These are phyloP conservation scores for Tuctoria greenei DNA, from an alignment of 176 grass and related monocot genomes.

Conservation along the genomic window DNA sequence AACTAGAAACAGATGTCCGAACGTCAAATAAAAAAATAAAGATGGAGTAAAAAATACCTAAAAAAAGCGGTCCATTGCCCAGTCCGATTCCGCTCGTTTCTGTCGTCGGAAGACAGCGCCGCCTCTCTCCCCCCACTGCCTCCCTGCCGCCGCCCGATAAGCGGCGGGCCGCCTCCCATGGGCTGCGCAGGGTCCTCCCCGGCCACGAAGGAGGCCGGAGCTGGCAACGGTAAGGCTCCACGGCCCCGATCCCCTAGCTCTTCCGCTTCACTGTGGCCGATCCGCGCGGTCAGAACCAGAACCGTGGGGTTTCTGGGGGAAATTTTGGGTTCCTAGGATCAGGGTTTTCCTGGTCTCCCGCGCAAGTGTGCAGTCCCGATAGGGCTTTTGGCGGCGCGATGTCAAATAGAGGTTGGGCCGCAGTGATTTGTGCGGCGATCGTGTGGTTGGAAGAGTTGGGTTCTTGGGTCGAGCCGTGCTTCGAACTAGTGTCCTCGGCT, in stretches of 20 bases:
- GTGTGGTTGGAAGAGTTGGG: not conserved
- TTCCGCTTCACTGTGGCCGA: not conserved
- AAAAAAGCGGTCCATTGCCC: not conserved
- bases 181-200: slow-evolving; percentile 54
- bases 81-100: slow-evolving; percentile 15
- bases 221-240: slow-evolving; percentile 25
- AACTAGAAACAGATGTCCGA: no score
- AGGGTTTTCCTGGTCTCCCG: not conserved
- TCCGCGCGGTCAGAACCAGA: slow-evolving; percentile 15
- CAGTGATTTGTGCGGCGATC: not conserved
- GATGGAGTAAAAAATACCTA: no score
- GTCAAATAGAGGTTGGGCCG: not conserved
- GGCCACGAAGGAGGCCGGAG: slow-evolving; percentile 26
- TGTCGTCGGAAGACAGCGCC: slow-evolving; percentile 7
- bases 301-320: not conserved
- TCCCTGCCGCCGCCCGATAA: not conserved
- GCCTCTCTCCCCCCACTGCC: not conserved
- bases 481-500: not conserved
- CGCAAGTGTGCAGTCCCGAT: not conserved
- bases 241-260: slow-evolving; percentile 21
- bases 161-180: slow-evolving; percentile 24
- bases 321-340: not conserved
- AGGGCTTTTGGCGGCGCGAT: not conserved
- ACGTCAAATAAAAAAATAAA: no score
- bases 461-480: slow-evolving; percentile 7